Evolutionary conservation across 192 early-diverging fungal species (phyloP).

Genomic region (Podila minutissima): DNA sequence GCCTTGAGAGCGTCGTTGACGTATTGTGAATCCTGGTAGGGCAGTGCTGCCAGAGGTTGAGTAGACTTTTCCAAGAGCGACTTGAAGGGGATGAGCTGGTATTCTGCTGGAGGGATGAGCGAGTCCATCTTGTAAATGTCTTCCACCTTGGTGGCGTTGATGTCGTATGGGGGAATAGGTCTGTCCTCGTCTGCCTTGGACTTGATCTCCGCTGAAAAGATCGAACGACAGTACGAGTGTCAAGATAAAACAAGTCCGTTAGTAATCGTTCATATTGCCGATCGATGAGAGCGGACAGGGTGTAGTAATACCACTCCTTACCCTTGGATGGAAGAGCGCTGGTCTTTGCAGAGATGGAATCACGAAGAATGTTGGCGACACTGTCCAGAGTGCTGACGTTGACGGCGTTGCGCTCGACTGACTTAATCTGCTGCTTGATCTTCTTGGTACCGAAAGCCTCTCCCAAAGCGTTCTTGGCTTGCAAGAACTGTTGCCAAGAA

Average conservation of each 20-base stretch:
- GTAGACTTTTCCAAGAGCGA: conserved; percentile 55
- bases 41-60: conserved; percentile 44
- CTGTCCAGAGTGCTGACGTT: conserved; percentile 73
- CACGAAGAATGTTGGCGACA: conserved; percentile 72
- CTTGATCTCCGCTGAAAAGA: conserved; percentile 53
- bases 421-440: conserved; percentile 80
- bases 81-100: conserved; percentile 72
- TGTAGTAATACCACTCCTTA: conserved; percentile 14
- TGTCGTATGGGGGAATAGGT: conserved; percentile 83
- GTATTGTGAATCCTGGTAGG: conserved; percentile 55
- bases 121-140: conserved; percentile 87
- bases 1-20: conserved; percentile 54
- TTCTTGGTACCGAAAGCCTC: conserved; percentile 96
- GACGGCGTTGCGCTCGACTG: conserved; percentile 88
- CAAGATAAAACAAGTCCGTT: neutral
- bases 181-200: conserved; percentile 62
- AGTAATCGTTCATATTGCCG: too few species aligned
- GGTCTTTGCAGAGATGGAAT: conserved; percentile 73
- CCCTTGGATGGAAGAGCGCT: conserved; percentile 69
- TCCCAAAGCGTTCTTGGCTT: conserved; percentile 83
- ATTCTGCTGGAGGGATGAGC: conserved; percentile 71
- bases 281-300: too few species aligned
- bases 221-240: neutral
- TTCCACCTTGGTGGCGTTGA: conserved; percentile 67
- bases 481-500: conserved; percentile 55